Percentiles rank a stretch among this genome's conserved stretches.
These are phyloP conservation scores for Aspergillus pseudoglaucus DNA, from an alignment of 2,329 filamentous ascomycete species.

Conservation along the genomic window DNA sequence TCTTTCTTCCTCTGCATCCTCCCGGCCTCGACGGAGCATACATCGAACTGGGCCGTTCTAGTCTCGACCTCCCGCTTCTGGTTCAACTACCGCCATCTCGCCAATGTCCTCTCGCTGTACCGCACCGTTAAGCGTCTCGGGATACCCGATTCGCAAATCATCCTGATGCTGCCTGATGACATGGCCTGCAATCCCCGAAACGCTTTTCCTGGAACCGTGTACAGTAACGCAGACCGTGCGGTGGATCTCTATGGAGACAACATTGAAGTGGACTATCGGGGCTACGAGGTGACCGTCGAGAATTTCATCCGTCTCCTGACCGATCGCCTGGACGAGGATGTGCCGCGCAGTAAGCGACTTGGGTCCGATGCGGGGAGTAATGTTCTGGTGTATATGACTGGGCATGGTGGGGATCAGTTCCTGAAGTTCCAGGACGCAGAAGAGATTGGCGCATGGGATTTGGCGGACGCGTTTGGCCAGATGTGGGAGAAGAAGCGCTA, in stretches of 20 bases:
- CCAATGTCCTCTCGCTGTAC: conserved; percentile 95
- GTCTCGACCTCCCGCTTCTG: conserved; percentile 97
- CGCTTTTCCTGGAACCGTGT: conserved; percentile 93
- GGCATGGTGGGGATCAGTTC: conserved; percentile 95
- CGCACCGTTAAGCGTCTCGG: conserved; percentile 96
- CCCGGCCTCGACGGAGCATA: conserved; percentile 52
- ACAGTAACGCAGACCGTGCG: conserved; percentile 93
- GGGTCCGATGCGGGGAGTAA: conserved; percentile 94
- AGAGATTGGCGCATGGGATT: conserved; percentile 91
- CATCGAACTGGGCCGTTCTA: conserved; percentile 98
- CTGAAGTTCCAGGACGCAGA: conserved; percentile 97
- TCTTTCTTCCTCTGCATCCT: conserved; percentile 11
- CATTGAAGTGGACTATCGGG: conserved; percentile 96
- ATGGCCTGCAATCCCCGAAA: conserved; percentile 99
- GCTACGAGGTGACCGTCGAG: conserved; percentile 97
- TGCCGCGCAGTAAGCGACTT: conserved; percentile 87
- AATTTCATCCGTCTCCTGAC: conserved; percentile 96
- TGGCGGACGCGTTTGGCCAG: conserved; percentile 95
- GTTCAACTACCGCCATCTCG: conserved; percentile 99
- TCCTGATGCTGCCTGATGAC: conserved; percentile 99
- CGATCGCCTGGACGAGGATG: conserved; percentile 87
- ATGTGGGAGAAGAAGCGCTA: conserved; percentile 99
- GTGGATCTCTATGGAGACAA: conserved; percentile 97
- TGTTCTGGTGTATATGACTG: conserved; percentile 98
- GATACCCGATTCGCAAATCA: conserved; percentile 97